Evolutionary conservation across 1,284 basidiomycete species (phyloP).

Genomic region (Ustilago lituana): DNA sequence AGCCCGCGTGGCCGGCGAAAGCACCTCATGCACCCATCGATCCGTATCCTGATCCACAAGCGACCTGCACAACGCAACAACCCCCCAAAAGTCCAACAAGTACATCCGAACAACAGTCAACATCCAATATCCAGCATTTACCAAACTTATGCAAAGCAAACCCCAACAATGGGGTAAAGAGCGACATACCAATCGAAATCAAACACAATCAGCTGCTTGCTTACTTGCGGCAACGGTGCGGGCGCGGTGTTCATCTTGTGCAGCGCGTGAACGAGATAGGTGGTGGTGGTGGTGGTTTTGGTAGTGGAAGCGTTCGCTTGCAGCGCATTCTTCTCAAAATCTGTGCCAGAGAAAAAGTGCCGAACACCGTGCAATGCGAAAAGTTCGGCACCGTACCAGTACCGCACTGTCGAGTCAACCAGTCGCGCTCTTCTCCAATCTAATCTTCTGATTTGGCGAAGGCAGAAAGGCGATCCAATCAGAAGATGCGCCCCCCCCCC

Average conservation of each 20-base stretch:
- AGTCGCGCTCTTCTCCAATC: too few relatives aligned
- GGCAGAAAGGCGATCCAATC: slow-evolving; percentile 1
- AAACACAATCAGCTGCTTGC: slow-evolving; percentile 83
- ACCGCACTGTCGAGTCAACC: too few relatives aligned
- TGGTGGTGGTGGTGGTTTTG: slow-evolving; percentile 2
- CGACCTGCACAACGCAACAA: slow-evolving; percentile 35
- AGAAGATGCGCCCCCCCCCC: background rate
- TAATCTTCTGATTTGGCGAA: background rate
- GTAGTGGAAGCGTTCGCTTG: background rate
- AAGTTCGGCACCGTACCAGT: too few relatives aligned
- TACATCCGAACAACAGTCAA: too few relatives aligned
- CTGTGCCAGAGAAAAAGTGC: too few relatives aligned
- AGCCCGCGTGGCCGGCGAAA: slow-evolving; percentile 83
- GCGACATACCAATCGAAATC: slow-evolving; percentile 91
- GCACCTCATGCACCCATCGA: slow-evolving; percentile 92
- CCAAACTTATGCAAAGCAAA: too few relatives aligned
- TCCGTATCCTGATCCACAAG: slow-evolving; percentile 93
- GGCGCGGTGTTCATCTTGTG: slow-evolving; percentile 44
- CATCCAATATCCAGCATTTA: too few relatives aligned
- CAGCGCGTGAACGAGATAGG: too few relatives aligned
- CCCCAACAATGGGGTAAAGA: background rate
- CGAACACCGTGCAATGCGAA: too few relatives aligned
- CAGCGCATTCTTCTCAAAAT: too few relatives aligned
- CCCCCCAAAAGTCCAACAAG: too few relatives aligned
- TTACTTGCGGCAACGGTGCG: slow-evolving; percentile 44